These are phyloP conservation scores for Bimuria novae-zelandiae DNA, from an alignment of 2,329 filamentous ascomycete genomes.

Conservation along the genomic window DNA sequence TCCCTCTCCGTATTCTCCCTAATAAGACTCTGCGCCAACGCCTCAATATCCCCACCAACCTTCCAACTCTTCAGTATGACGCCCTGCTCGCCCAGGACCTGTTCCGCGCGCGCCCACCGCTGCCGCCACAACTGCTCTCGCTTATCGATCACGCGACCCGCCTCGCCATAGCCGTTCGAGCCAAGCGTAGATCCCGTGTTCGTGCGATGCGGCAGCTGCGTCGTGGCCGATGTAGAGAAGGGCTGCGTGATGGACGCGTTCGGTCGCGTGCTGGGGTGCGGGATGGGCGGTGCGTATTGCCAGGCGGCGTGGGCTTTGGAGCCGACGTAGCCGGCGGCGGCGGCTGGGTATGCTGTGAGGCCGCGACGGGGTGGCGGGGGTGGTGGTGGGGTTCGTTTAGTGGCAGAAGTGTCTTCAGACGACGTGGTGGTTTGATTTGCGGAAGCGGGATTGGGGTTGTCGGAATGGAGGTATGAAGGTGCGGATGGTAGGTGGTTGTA, in stretches of 20 bases:
- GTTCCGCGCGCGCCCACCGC: constrained; percentile 68
- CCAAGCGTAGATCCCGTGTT: constrained; percentile 33
- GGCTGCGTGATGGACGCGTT: constrained; percentile 23
- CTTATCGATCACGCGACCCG: constrained; percentile 58
- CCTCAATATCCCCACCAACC: constrained; percentile 69
- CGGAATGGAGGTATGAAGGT: constrained; percentile 27
- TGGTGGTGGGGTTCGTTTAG: constrained; percentile 33
- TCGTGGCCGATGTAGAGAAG: constrained; percentile 30
- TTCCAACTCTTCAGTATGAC: constrained; percentile 76
- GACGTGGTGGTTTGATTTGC: background rate
- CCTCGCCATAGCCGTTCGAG: constrained; percentile 20
- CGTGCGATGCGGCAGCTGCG: constrained; percentile 29
- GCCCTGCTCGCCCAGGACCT: constrained; percentile 65
- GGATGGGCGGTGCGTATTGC: constrained; percentile 39
- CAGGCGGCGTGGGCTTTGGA: constrained; percentile 43
- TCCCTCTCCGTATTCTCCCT: constrained; percentile 55
- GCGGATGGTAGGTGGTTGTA: constrained; percentile 48
- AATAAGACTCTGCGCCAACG: constrained; percentile 68
- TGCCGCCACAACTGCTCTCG: constrained; percentile 74
- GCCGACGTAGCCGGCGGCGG: constrained; percentile 45
- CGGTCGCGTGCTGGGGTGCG: constrained; percentile 32
- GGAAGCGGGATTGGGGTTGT: background rate
- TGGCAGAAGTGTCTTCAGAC: constrained; percentile 13
- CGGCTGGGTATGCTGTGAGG: constrained; percentile 43
- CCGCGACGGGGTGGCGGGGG: constrained; percentile 45